Percentiles rank a stretch among this genome's conserved stretches.
phyloP scores from a whole-genome alignment of 768 basidiomycete genomes.

The Phlebiopsis flavidoalba region DNA sequence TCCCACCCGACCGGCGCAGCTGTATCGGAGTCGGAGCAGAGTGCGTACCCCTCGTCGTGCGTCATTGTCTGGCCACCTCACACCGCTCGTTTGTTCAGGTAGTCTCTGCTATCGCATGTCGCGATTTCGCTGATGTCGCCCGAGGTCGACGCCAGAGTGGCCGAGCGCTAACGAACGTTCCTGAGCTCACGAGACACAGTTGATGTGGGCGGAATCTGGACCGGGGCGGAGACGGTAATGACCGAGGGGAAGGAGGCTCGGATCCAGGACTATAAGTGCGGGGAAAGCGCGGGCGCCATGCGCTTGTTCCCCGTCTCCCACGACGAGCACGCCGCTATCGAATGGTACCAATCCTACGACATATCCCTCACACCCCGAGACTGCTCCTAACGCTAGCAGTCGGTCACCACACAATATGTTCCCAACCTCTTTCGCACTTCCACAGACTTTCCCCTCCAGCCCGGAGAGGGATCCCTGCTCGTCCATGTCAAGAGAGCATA shows the following conservation, averaged over 20 bases:
- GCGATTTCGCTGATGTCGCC: background rate
- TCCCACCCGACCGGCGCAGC: no score
- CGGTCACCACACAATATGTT: constrained; percentile 22
- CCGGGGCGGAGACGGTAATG: background rate
- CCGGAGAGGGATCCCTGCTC: background rate
- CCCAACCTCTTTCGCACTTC: constrained; percentile 11
- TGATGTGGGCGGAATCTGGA: background rate
- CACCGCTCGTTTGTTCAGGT: no score
- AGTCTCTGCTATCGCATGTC: no score
- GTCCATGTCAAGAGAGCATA: constrained; percentile 29
- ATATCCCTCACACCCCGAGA: constrained; percentile 17
- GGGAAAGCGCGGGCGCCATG: constrained; percentile 3
- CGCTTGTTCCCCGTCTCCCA: constrained; percentile 3
- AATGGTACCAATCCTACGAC: constrained; percentile 23
- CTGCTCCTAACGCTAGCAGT: constrained; percentile 22
- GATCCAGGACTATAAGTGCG: background rate
- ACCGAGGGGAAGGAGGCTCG: background rate
- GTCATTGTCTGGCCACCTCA: no score
- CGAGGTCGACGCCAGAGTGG: background rate
- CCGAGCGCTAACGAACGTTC: background rate
- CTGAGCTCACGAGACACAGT: background rate
- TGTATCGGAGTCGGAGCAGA: no score
- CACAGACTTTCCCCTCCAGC: background rate
- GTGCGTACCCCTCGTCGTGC: no score
- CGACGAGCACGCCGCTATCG: constrained; percentile 17